Base-by-base conservation (phyloP, 768 basidiomycete genomes). In the Amanita exitialis region DNA sequence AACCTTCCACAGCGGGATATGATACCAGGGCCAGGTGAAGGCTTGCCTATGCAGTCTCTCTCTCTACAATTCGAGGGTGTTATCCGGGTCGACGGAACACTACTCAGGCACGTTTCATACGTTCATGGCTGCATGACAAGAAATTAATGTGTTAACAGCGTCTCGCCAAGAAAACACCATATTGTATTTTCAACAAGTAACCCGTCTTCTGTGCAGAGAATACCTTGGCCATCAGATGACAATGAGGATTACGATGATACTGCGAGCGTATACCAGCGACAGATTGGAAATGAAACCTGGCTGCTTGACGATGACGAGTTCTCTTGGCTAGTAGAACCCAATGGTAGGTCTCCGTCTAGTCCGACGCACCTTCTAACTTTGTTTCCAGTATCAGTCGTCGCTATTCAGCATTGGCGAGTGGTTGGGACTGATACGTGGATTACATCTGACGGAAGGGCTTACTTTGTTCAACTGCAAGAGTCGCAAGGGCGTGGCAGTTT, bases 361-460 rank as follows among this genome's bases (percentile, higher is more conserved):
- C 20, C 34, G 6, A 20, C 20, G 7, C 15, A 7, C 8, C 28
- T 18, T 38, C 38, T 45, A 23, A 44, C 12, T 20, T 27, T 35
- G 3, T 13, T 27, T 43, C 13, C 55, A 90, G 89, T 88, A 7
- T 71, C 73, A n/a, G 74, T 90, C n/a, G 63, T 64, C 8, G 71
- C 80, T 49, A 82, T 92, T n/a, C 60, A 74, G 21, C 69, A 80
- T 58, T 78, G 79, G 36, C 73, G 77, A 49, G 60, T 68, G 3
- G 76, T 78, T 20, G 78, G 79, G 20, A 76, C 80, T 10, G 90
- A 91, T 64, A 80, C 80, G 0, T 92, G 90, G 90, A 76, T 89
- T 43, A 88, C 89, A 2, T 88, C 86, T 5, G 90, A 92, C 54
- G 90, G 90, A 35, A 69, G 88, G 59, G 86, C 77, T 8, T 92